These are phyloP conservation scores for Exserohilum turcica DNA, from an alignment of 2,329 filamentous ascomycete genomes.

Conservation along the genomic window DNA sequence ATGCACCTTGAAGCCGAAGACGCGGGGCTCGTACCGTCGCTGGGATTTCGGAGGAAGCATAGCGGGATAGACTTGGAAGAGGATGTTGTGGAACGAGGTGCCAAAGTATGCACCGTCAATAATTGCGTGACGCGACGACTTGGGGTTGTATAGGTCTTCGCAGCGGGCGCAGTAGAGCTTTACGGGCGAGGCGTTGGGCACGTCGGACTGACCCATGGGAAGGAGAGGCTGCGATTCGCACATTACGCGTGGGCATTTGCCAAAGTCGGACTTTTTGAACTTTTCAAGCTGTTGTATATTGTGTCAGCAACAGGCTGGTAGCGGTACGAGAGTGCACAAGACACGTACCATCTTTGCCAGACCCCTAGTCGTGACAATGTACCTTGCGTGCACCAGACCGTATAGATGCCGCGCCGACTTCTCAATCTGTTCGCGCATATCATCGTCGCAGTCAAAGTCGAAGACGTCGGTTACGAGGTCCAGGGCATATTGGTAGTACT, in stretches of 20 bases:
- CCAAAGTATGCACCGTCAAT: slow-evolving; percentile 99
- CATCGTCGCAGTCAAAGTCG: slow-evolving; percentile 97
- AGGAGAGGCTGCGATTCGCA: slow-evolving; percentile 92
- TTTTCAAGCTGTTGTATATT: slow-evolving; percentile 80
- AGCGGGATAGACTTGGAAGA: slow-evolving; percentile 96
- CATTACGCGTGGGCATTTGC: slow-evolving; percentile 95
- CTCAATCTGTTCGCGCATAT: slow-evolving; percentile 97
- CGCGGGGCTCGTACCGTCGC: slow-evolving; percentile 83
- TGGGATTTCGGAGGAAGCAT: slow-evolving; percentile 85
- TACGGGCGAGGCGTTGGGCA: slow-evolving; percentile 84
- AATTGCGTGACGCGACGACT: slow-evolving; percentile 90
- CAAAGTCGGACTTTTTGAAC: slow-evolving; percentile 97
- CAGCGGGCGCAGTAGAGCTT: slow-evolving; percentile 97
- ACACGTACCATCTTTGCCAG: slow-evolving; percentile 86
- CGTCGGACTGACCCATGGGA: slow-evolving; percentile 91
- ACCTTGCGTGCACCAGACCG: slow-evolving; percentile 92
- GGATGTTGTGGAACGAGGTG: slow-evolving; percentile 97
- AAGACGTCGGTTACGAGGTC: slow-evolving; percentile 98
- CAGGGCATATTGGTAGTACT: slow-evolving; percentile 98
- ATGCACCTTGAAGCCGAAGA: slow-evolving; percentile 96
- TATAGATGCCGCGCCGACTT: slow-evolving; percentile 96
- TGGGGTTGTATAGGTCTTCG: slow-evolving; percentile 98
- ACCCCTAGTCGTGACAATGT: slow-evolving; percentile 94
- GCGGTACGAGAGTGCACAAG: neutral
- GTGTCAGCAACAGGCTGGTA: slow-evolving; percentile 14